Evolutionary conservation across 202 grass and related monocot species (phyloP).

Genomic region (Carex sylvatica): DNA sequence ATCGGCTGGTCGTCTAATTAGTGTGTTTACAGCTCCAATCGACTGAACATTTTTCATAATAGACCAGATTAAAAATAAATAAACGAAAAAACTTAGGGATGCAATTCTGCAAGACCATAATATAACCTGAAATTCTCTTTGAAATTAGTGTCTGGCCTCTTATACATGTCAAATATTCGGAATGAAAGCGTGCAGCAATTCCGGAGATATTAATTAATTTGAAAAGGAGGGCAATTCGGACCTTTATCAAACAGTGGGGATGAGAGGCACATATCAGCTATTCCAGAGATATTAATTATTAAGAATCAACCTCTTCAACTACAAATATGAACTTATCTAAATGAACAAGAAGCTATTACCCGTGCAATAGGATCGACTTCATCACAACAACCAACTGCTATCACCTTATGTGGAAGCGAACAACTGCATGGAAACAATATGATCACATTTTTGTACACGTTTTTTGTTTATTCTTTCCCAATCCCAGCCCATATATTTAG

Average conservation of each 20-base stretch:
- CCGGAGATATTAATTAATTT: too few relatives aligned
- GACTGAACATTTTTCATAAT: constrained; percentile 46
- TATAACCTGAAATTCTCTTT: not conserved
- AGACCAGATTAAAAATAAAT: constrained; percentile 31
- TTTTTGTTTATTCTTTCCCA: not conserved
- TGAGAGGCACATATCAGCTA: not conserved
- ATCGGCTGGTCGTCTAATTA: constrained; percentile 59
- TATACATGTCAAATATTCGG: not conserved
- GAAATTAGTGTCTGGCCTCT: not conserved
- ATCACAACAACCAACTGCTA: constrained; percentile 72
- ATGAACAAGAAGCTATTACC: constrained; percentile 38
- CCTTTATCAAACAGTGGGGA: not conserved
- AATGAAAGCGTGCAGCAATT: not conserved
- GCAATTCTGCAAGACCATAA: not conserved
- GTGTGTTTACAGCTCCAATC: constrained; percentile 96
- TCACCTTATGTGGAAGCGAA: constrained; percentile 92
- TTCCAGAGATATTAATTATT: not conserved
- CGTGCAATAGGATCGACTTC: constrained; percentile 85
- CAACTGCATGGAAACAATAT: constrained; percentile 46
- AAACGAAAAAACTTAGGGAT: constrained; percentile 9
- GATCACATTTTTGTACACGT: not conserved
- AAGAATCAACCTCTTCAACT: constrained; percentile 16
- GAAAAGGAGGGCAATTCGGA: not conserved
- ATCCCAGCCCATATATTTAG: not conserved
- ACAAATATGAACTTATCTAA: constrained; percentile 6